These are phyloP conservation scores for Lasiodiplodia sp. DNA, from an alignment of 2,329 filamentous ascomycete genomes.

Conservation along the genomic window DNA sequence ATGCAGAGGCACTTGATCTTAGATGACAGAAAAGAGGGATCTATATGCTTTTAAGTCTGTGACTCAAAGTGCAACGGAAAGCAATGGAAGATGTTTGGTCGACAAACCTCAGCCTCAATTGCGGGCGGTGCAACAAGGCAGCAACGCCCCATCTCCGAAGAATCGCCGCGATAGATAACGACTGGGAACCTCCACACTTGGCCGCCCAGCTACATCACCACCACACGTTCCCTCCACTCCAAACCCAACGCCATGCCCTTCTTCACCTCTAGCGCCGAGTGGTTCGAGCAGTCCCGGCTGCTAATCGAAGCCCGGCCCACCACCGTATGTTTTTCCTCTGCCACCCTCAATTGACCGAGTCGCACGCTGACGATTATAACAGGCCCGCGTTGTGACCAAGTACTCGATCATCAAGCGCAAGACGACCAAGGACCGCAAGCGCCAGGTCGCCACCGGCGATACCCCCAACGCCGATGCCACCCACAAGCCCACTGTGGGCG, in stretches of 20 bases:
- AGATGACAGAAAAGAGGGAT: neutral
- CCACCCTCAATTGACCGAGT: slow-evolving; percentile 6
- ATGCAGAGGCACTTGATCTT: no score
- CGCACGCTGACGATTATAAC: slow-evolving; percentile 31
- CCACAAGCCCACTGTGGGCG: slow-evolving; percentile 40
- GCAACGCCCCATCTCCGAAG: slow-evolving; percentile 19
- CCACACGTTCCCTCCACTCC: neutral
- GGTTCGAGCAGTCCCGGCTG: slow-evolving; percentile 85
- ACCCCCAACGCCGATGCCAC: slow-evolving; percentile 34
- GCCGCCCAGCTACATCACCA: slow-evolving; percentile 11
- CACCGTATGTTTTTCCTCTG: slow-evolving; percentile 66
- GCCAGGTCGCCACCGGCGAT: slow-evolving; percentile 23
- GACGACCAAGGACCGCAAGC: slow-evolving; percentile 41
- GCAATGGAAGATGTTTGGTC: neutral
- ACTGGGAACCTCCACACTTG: neutral
- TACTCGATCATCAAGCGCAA: slow-evolving; percentile 73
- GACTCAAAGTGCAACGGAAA: neutral
- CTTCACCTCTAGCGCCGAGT: slow-evolving; percentile 84
- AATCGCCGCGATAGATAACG: slow-evolving; percentile 14
- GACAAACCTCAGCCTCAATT: neutral
- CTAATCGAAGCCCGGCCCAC: slow-evolving; percentile 86
- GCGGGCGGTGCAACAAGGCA: neutral
- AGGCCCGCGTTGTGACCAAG: slow-evolving; percentile 92
- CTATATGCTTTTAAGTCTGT: neutral
- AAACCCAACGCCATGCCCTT: slow-evolving; percentile 69